phyloP scores from a whole-genome alignment of 2,329 filamentous ascomycete species.

The Huntiella savannae region DNA sequence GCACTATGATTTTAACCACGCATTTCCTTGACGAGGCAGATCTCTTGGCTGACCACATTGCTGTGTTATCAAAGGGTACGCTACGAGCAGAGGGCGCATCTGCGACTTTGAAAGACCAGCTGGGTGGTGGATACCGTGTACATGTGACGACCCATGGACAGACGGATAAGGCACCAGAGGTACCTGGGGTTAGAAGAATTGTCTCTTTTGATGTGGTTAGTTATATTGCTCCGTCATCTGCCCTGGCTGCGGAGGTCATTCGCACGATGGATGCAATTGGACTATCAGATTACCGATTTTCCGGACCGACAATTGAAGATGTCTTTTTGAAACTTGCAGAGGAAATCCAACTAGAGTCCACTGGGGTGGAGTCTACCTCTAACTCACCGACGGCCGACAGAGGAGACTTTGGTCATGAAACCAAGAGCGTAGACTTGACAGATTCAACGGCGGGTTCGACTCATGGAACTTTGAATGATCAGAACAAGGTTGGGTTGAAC shows the following conservation, averaged over 20 bases:
- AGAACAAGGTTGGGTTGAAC: conserved; percentile 20
- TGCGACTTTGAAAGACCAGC: conserved; percentile 62
- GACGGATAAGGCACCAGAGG: conserved; percentile 21
- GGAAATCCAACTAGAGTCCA: conserved; percentile 35
- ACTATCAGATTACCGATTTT: conserved; percentile 64
- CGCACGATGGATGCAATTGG: conserved; percentile 44
- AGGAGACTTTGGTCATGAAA: conserved; percentile 11
- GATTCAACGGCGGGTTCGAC: too few species aligned
- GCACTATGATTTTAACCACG: conserved; percentile 76
- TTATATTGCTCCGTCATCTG: conserved; percentile 52
- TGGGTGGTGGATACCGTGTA: conserved; percentile 73
- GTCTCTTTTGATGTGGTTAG: conserved; percentile 50
- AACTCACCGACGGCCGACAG: conserved; percentile 17
- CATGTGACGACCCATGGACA: conserved; percentile 35
- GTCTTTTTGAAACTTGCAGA: conserved; percentile 77
- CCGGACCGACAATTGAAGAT: conserved; percentile 79
- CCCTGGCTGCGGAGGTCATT: conserved; percentile 53
- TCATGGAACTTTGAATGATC: too few species aligned
- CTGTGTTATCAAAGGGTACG: conserved; percentile 67
- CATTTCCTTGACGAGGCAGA: conserved; percentile 92
- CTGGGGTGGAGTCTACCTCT: not conserved
- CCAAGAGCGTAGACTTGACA: not conserved
- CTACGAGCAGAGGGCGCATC: conserved; percentile 70
- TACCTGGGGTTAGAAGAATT: conserved; percentile 38
- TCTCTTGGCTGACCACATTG: conserved; percentile 72